Evolutionary conservation across 805 yeast genomes (phyloP).

Genomic region (Lipomyces japonicus): DNA sequence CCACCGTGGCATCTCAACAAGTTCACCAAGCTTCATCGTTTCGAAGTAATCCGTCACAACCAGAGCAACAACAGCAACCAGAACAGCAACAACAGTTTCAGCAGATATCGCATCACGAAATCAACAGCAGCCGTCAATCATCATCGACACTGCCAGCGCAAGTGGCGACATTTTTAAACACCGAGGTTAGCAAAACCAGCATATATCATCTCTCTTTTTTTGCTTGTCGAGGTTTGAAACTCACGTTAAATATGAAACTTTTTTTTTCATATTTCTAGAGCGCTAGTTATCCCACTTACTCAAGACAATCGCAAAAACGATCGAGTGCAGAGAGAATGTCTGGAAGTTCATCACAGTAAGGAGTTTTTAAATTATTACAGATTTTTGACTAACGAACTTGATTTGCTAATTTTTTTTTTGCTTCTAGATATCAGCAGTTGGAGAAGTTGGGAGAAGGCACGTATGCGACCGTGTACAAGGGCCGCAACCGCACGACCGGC

Average conservation of each 20-base stretch:
- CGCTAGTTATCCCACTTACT: neutral
- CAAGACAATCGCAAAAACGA: neutral
- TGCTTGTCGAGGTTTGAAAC: neutral
- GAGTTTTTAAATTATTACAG: neutral
- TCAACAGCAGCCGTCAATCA: neutral
- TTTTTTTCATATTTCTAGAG: neutral
- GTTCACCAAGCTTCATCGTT: neutral
- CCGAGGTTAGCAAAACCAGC: neutral
- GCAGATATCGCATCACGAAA: neutral
- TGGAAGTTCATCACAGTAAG: slow-evolving; percentile 12
- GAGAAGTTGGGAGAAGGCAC: slow-evolving; percentile 94
- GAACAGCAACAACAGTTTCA: neutral
- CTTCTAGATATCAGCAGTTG: slow-evolving; percentile 34
- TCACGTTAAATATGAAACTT: neutral
- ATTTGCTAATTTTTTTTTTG: too few relatives aligned
- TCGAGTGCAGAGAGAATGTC: slow-evolving; percentile 7
- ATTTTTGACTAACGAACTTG: neutral
- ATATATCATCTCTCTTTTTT: neutral
- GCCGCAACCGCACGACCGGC: slow-evolving; percentile 77
- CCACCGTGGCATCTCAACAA: slow-evolving; percentile 1
- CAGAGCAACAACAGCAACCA: neutral
- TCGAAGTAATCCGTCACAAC: neutral
- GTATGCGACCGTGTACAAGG: slow-evolving; percentile 98
- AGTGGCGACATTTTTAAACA: slow-evolving; percentile 5
- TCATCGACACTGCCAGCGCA: slow-evolving; percentile 1